Evolutionary conservation across 805 yeast species (phyloP).

Genomic region (Wickerhamiella sorbophila): DNA sequence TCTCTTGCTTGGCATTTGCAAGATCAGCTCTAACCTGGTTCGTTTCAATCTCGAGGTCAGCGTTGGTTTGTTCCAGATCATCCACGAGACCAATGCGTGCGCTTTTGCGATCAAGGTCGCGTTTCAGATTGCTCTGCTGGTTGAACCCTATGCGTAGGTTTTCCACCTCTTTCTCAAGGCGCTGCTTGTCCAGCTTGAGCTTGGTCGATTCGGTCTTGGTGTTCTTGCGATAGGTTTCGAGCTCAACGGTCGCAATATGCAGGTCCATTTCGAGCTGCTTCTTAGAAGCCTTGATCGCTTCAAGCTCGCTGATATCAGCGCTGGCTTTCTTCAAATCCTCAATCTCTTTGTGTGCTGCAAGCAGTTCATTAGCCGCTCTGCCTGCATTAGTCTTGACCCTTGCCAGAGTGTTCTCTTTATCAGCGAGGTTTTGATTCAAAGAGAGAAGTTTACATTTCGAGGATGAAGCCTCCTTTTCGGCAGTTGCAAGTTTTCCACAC

Average conservation of each 20-base stretch:
- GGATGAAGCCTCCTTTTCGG: slow-evolving; percentile 3
- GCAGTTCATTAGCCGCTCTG: not conserved
- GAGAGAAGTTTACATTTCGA: slow-evolving; percentile 12
- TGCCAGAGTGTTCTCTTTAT: not conserved
- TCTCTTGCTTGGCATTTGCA: slow-evolving; percentile 5
- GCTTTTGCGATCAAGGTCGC: not conserved
- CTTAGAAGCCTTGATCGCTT: not conserved
- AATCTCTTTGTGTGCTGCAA: not conserved
- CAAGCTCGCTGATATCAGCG: not conserved
- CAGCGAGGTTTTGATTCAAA: not conserved
- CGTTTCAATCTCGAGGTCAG: not conserved
- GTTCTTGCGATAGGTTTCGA: not conserved
- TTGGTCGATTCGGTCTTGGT: not conserved
- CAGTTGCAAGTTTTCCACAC: not conserved
- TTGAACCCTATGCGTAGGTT: not conserved
- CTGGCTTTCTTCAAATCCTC: not conserved
- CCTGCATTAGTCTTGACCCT: not conserved
- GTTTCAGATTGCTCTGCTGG: not conserved
- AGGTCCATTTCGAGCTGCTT: slow-evolving; percentile 1
- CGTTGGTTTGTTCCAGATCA: slow-evolving; percentile 1
- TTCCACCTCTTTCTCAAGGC: not conserved
- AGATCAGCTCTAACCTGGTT: slow-evolving; percentile 7
- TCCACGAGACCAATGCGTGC: not conserved
- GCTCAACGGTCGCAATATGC: not conserved
- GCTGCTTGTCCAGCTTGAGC: not conserved